phyloP scores from a whole-genome alignment of 768 basidiomycete species.

The Pluteus cervinus region DNA sequence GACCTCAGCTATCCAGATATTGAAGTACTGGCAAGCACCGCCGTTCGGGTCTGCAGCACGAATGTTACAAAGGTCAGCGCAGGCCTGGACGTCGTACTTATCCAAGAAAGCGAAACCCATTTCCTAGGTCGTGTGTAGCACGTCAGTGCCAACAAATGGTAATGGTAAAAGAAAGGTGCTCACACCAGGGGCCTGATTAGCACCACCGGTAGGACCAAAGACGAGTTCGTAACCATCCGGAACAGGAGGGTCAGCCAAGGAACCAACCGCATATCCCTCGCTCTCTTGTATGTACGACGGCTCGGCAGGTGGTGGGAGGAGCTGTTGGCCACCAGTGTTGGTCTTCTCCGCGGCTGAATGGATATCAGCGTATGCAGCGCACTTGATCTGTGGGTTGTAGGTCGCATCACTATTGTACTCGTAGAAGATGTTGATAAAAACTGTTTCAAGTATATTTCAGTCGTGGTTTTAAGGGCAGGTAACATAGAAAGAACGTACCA shows the following conservation, averaged over 20 bases:
- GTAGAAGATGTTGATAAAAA: slow-evolving; percentile 43
- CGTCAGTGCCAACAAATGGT: background rate
- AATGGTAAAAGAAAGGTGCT: slow-evolving; percentile 12
- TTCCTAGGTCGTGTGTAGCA: slow-evolving; percentile 27
- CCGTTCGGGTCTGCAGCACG: slow-evolving; percentile 33
- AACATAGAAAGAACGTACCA: slow-evolving; percentile 24
- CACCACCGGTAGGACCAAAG: slow-evolving; percentile 37
- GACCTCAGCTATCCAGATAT: slow-evolving; percentile 45
- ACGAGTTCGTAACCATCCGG: slow-evolving; percentile 40
- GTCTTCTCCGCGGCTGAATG: slow-evolving; percentile 38
- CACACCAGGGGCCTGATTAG: slow-evolving; percentile 39
- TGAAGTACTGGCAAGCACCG: slow-evolving; percentile 44
- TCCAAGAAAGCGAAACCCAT: slow-evolving; percentile 47
- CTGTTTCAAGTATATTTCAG: slow-evolving; percentile 14
- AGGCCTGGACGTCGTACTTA: slow-evolving; percentile 40
- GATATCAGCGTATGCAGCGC: slow-evolving; percentile 36
- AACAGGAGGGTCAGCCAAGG: slow-evolving; percentile 29
- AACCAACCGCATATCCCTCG: slow-evolving; percentile 31
- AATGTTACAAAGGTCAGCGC: slow-evolving; percentile 36
- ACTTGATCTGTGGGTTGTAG: slow-evolving; percentile 39
- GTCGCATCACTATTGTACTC: slow-evolving; percentile 36
- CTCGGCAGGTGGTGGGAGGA: slow-evolving; percentile 24
- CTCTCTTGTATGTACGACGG: slow-evolving; percentile 37
- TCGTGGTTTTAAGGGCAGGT: background rate
- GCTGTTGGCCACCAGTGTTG: slow-evolving; percentile 37